Percentiles rank a stretch among this genome's conserved stretches.
Evolutionary conservation across 2,329 filamentous ascomycete genomes (phyloP).

Genomic region (Diaporthe sp.): DNA sequence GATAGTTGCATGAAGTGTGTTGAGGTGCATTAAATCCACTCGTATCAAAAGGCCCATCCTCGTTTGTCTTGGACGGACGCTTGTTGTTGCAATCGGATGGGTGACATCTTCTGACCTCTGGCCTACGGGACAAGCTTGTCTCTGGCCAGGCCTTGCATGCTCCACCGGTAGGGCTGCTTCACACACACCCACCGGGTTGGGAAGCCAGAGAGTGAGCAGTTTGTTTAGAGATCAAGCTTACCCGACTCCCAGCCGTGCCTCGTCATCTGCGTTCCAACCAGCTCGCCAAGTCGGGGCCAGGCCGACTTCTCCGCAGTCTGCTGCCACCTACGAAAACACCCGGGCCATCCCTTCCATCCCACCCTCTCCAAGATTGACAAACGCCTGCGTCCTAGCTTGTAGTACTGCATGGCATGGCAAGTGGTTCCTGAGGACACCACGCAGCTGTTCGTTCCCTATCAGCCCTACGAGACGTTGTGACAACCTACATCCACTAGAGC

Average conservation of each 20-base stretch:
- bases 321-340: background rate
- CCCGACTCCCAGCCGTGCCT: conserved; percentile 5
- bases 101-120: conserved; percentile 6
- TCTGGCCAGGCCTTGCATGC: conserved; percentile 16
- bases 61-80: background rate
- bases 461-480: conserved; percentile 36
- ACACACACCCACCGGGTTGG: conserved; percentile 4
- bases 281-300: conserved; percentile 8
- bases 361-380: background rate
- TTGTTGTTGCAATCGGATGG: background rate
- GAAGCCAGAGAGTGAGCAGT: conserved; percentile 1
- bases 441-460: conserved; percentile 16
- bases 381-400: background rate
- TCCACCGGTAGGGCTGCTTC: conserved; percentile 37
- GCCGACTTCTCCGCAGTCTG: conserved; percentile 15
- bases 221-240: conserved; percentile 18
- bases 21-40: conserved; percentile 13
- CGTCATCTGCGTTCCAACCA: conserved; percentile 15
- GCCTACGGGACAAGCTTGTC: background rate
- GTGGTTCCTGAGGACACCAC: background rate
- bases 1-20: background rate
- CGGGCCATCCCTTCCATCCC: conserved; percentile 1
- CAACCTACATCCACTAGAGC: background rate
- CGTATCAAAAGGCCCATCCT: background rate
- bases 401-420: conserved; percentile 4